A percentile compares a stretch with the other conserved stretches of the same genome.
phyloP scores from a whole-genome alignment of 352 stramenopile genomes.

The Globisporangium alternatum region DNA sequence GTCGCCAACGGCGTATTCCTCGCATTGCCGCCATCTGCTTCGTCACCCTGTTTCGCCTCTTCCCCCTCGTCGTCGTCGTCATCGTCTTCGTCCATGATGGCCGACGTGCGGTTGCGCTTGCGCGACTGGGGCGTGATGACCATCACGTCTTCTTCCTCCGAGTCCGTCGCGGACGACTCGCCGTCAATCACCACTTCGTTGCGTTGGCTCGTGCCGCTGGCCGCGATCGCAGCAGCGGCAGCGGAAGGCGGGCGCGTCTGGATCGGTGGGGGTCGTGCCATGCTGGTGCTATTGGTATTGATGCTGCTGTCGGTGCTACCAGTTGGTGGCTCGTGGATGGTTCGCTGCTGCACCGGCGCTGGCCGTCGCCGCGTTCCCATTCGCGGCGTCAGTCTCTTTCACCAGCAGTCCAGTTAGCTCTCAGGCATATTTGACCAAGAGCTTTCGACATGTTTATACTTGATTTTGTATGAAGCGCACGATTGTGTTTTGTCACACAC shows the following conservation, averaged over 20 bases:
- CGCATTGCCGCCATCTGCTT: background rate
- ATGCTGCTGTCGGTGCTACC: background rate
- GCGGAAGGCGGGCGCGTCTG: background rate
- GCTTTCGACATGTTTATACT: background rate
- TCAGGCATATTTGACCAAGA: background rate
- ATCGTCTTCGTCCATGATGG: conserved; percentile 55
- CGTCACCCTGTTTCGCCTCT: background rate
- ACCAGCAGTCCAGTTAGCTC: background rate
- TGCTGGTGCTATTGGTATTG: background rate
- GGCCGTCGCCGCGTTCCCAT: conserved; percentile 4
- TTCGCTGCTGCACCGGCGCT: background rate
- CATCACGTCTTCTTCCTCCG: conserved; percentile 50
- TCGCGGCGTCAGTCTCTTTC: background rate
- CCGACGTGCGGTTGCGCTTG: conserved; percentile 55
- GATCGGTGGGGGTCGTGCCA: background rate
- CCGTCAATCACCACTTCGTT: conserved; percentile 75
- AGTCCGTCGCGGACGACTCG: conserved; percentile 49
- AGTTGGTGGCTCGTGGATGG: background rate
- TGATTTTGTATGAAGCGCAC: background rate
- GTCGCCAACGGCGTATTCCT: background rate
- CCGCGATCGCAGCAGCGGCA: background rate
- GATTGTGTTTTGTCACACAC: too few species aligned
- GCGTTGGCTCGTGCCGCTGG: conserved; percentile 1
- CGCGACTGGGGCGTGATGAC: conserved; percentile 54
- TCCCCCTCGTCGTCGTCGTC: conserved; percentile 29